Conservation (phyloP, 805 yeast species). For the Kuraishia hungarica region DNA sequence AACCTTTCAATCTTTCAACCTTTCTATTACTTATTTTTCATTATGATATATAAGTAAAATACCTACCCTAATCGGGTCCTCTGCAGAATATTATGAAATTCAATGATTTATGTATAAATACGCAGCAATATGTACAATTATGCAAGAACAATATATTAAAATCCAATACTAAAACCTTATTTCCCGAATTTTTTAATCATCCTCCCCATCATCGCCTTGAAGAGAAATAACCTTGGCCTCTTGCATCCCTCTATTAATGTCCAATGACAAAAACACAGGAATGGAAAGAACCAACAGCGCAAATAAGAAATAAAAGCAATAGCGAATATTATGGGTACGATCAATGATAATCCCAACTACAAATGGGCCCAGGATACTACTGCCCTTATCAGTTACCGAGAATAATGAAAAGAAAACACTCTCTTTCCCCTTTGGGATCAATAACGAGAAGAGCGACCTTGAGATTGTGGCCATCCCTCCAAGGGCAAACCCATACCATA, state of each 20-base stretch:
- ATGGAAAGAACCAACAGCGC: slow-evolving; percentile 43
- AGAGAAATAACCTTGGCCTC: slow-evolving; percentile 2
- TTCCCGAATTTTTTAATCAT: slow-evolving; percentile 1
- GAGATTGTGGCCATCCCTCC: slow-evolving; percentile 70
- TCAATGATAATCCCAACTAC: slow-evolving; percentile 68
- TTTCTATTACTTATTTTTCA: too few relatives aligned
- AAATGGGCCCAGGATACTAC: slow-evolving; percentile 66
- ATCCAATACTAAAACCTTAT: too few relatives aligned
- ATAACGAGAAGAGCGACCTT: slow-evolving; percentile 56
- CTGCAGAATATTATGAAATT: too few relatives aligned
- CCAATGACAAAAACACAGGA: slow-evolving; percentile 44
- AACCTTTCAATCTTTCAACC: too few relatives aligned
- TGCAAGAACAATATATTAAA: too few relatives aligned
- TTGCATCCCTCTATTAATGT: slow-evolving; percentile 51
- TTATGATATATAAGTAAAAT: too few relatives aligned
- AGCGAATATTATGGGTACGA: slow-evolving; percentile 63
- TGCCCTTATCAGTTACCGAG: slow-evolving; percentile 75
- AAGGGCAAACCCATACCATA: slow-evolving; percentile 68
- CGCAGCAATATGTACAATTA: too few relatives aligned
- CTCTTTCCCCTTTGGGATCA: slow-evolving; percentile 71
- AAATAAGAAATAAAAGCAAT: slow-evolving; percentile 60
- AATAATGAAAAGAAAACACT: slow-evolving; percentile 69
- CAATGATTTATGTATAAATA: too few relatives aligned
- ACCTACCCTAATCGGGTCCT: too few relatives aligned
- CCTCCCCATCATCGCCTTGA: neutral